phyloP scores from a whole-genome alignment of 768 basidiomycete genomes.

The Chiua virens region DNA sequence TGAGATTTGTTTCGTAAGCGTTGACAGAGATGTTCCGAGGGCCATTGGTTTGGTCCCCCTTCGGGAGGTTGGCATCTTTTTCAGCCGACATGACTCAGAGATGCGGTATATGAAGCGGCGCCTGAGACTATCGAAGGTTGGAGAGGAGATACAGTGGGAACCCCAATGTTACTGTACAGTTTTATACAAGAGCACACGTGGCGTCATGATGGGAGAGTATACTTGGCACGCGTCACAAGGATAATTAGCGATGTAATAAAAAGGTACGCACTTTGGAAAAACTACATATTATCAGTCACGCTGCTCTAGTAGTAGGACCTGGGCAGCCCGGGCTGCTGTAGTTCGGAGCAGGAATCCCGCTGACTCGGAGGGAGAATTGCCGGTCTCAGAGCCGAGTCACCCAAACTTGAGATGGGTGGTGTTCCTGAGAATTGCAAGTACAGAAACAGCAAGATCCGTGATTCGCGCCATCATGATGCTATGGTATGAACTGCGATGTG shows the following conservation, averaged over 20 bases:
- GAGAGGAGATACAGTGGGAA: not conserved
- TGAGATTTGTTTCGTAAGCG: conserved; percentile 23
- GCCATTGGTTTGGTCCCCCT: conserved; percentile 8
- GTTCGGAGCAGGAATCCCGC: not conserved
- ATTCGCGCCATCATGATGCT: not conserved
- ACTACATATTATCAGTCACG: not conserved
- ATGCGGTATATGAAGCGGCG: not conserved
- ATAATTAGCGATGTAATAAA: not conserved
- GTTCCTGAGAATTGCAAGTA: not conserved
- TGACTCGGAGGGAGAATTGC: no score
- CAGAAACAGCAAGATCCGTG: not conserved
- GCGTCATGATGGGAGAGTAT: no score
- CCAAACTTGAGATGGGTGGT: conserved; percentile 5
- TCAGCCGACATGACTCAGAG: conserved; percentile 26
- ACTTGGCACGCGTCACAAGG: no score
- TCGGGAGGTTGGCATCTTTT: conserved; percentile 10
- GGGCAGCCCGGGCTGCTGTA: not conserved
- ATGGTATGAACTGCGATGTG: no score
- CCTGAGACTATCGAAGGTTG: not conserved
- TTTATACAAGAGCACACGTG: conserved; percentile 33
- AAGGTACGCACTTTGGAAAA: conserved; percentile 8
- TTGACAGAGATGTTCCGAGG: conserved; percentile 21
- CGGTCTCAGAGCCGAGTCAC: conserved; percentile 3
- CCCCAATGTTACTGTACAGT: not conserved
- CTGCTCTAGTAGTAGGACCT: not conserved